A percentile compares a stretch with the other conserved stretches of the same genome.
phyloP scores from a whole-genome alignment of 2,329 filamentous ascomycete genomes.

The Aspergillus uvarum region DNA sequence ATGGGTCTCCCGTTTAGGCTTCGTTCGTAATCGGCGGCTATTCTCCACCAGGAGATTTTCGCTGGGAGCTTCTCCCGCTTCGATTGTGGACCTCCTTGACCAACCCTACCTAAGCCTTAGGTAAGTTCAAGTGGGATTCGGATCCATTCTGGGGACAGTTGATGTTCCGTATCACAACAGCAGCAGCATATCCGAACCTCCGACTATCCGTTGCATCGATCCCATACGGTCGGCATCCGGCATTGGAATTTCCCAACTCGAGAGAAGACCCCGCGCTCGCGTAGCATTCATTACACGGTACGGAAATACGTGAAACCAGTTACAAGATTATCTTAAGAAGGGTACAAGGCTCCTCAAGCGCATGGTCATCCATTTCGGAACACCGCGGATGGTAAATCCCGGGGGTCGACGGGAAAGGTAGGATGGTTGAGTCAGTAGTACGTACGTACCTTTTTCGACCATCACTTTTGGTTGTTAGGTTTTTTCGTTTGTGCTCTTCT shows the following conservation, averaged over 20 bases:
- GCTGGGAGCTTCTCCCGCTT: constrained; percentile 40
- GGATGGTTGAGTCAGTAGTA: too few species aligned
- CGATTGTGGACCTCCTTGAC: constrained; percentile 35
- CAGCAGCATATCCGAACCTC: neutral
- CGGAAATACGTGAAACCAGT: neutral
- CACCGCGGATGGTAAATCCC: constrained; percentile 1
- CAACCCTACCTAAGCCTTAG: constrained; percentile 9
- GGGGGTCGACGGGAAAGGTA: neutral
- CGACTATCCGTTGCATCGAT: constrained; percentile 9
- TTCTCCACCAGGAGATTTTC: constrained; percentile 36
- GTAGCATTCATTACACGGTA: neutral
- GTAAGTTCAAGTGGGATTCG: constrained; percentile 8
- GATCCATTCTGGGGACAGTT: neutral
- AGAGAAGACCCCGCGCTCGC: neutral
- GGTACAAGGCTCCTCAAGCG: neutral
- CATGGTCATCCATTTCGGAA: constrained; percentile 1
- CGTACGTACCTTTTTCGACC: neutral
- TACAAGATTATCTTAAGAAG: too few species aligned
- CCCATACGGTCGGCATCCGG: neutral
- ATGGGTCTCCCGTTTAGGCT: constrained; percentile 21
- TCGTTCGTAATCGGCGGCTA: constrained; percentile 18
- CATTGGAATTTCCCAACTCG: neutral
- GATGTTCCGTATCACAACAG: constrained; percentile 5
- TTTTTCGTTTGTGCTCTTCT: neutral
- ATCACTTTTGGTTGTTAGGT: neutral